Evolutionary conservation across 2,329 filamentous ascomycete genomes (phyloP), one percentile per base, ranked within the genome.

Genomic region (Fusarium sp.): DNA sequence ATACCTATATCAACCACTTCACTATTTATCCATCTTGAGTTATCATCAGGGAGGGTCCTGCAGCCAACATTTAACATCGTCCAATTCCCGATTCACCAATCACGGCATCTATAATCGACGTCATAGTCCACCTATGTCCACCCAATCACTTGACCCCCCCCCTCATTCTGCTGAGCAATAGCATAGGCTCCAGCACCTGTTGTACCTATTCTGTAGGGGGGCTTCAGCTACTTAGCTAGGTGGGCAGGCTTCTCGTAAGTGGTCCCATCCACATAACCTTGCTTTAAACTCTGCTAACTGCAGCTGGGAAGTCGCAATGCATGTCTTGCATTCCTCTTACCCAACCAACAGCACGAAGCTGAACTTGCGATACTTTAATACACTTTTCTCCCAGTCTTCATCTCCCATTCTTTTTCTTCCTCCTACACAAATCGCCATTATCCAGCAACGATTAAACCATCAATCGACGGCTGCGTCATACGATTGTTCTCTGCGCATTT

Each of bases 121-220:
- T 72, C 71, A 72, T 73, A 40, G 39, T 10, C 68, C 67, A 59
- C 67, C 62, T 21, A 49, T 45, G 59, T 45, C 23, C 31, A 31
- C 64, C 43, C 60, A 70, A 66, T 69, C 64, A 66, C 29, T 62
- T 63, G 54, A 41, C 50, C 66, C 69, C 66, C 69, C 69, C 68
- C 69, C 65, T 71, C 69, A 69, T 60, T 57, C 55, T 48, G 42
- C 35, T 23, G 37, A 45, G 37, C 23, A 29, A 40, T 47, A 15
- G 27, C 35, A 23, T 13, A 20, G 10, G 31, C 33, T 63, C 15
- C 48, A 59, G 66, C 54, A 47, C 35, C 33, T 52, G 58, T 36
- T 60, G 59, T 49, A 17, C 42, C 20, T 51, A 33, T 33, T 31
- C n/a, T 49, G 25, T 46, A 61, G 54, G 41, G 23, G 51, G 36